Base-by-base conservation (phyloP, 2,329 filamentous ascomycete genomes). In the Aspergillus piperis region DNA sequence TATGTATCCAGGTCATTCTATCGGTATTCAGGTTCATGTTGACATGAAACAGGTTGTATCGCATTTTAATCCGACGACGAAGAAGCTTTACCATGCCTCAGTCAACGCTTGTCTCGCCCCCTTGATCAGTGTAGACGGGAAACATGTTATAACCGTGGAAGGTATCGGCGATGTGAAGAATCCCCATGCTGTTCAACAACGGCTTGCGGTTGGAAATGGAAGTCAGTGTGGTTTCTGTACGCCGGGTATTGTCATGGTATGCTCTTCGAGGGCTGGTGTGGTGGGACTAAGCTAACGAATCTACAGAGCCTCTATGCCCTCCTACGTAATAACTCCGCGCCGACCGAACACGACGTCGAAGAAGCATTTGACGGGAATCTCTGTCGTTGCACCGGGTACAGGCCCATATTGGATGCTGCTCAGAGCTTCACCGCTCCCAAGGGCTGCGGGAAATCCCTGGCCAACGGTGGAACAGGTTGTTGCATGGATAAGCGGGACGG, bases 321-420 rank as follows among this genome's bases (percentile, higher is more conserved):
- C 48, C 82, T 99, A 32, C 86, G 95, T 61, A 98, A 98, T 71
- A 90, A 93, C 66, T 82, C 88, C 3, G 83, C 83, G 19, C 93
- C 94, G 0, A 88, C 87, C 2, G 87, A 94, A 70, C 86, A 91
- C 67, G 91, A 96, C 30, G 84, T 98, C 36, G 95, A 99, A 76
- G 95, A 98, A 78, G 93, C 94, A 0, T 98, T 98, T 70, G 95
- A 99, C 75, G 95, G 95, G 0, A 99, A 99, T 66, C 80, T 98
- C 27, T 99, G 95, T 73, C 86, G 95, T 56, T 99, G 95, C 77
- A 99, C 95, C 0, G 95, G 95, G 5, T 99, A 99, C 73, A 83
- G 93, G 55, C 92, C 95, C 0, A 98, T 99, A 58, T 80, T 98
- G 2, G 94, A 98, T 74, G 94, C 94, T 6, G 95, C 95, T 2